Percentiles rank a stretch among this genome's conserved stretches.
Conservation (phyloP, 2,329 filamentous ascomycete genomes). For the Davidsoniella virescens region DNA sequence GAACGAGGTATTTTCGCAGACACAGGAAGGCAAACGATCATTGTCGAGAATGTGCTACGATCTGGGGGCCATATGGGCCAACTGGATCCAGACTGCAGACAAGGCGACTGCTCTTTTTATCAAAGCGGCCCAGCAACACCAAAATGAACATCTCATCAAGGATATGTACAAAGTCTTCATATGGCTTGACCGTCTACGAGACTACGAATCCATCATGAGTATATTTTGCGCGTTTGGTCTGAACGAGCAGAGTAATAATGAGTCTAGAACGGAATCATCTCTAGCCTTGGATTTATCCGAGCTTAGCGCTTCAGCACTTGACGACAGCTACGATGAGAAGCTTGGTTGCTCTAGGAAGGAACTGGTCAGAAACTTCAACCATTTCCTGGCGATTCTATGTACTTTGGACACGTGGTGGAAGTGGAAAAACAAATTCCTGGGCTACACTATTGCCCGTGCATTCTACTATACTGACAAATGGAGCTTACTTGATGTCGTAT, state of each 20-base stretch:
- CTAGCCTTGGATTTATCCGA: background rate
- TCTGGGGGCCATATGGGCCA: background rate
- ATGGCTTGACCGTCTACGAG: background rate
- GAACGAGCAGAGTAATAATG: background rate
- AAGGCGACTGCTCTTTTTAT: background rate
- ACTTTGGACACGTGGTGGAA: no score
- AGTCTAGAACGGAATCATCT: background rate
- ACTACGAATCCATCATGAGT: background rate
- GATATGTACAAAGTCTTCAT: background rate
- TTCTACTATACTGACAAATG: no score
- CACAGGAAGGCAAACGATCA: background rate
- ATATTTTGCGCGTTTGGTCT: conserved; percentile 4
- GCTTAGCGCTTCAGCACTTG: background rate
- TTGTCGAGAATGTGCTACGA: conserved; percentile 1
- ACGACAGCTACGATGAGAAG: no score
- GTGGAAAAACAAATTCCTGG: no score
- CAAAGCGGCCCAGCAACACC: background rate
- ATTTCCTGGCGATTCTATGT: no score
- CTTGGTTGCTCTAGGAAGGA: no score
- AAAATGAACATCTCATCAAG: background rate
- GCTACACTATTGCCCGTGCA: no score
- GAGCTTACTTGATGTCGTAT: no score
- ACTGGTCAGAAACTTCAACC: no score
- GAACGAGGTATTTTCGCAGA: background rate
- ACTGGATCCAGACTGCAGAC: background rate